Evolutionary conservation across 306 rosid species (phyloP), one percentile per base, ranked within the genome.

Genomic region (Cucumis hystrix): DNA sequence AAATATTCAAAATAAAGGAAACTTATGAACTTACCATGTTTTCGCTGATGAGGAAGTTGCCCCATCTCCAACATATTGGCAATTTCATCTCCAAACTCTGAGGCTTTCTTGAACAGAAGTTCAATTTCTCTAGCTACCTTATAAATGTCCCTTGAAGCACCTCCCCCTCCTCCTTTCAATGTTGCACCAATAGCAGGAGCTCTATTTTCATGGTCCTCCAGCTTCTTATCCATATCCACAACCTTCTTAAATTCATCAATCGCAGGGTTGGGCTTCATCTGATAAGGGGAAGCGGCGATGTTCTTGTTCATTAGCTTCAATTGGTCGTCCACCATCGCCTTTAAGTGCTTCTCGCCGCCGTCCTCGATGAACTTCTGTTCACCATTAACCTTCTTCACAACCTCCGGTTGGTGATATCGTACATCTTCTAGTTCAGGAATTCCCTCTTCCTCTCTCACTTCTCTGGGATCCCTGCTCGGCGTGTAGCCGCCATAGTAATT

Each of bases 351-450:
- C 57, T 79, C 82, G 55, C 73, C 79, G 6, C 80, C 83, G 17
- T 78, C 89, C 6, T 75, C 87, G 7, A 84, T 83, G 43, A 83
- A 67, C 79, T 87, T 86, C 56, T 83, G 93, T 41, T 87, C 81
- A 30, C 97, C 91, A 21, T 92, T 87, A 3, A 89, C 97, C 77
- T 92, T 80, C 84, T 92, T 92, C 71, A 95, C 97, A n/a, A 92
- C 97, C 83, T 91, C 93, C 23, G 82, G 81, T 62, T 81, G 88
- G 82, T 81, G 85, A 81, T 78, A 87, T 58, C 83, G 89, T 79
- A 85, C 99, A 10, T 96, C 97, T 79, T 96, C 99, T 89, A 96
- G 87, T 55, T 89, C 99, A 2, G 99, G 99, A 75, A 96, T 96
- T 15, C 99, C 99, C 81, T 96, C 99, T 17, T 86, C 99, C 60